Conservation (phyloP, 306 rosid genomes). For the Amphicarpaea edgeworthii region DNA sequence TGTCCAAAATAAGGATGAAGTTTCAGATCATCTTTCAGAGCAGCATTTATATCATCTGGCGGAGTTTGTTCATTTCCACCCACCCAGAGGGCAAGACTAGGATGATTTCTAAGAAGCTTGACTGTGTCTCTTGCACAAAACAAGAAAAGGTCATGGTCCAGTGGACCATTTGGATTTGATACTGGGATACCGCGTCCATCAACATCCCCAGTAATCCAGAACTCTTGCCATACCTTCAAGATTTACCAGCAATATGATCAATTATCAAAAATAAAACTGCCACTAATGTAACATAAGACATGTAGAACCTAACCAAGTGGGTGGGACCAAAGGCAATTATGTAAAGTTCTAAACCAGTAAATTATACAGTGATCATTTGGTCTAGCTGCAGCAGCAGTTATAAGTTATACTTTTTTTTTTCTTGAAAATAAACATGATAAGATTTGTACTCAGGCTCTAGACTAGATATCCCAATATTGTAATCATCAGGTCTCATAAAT, state of each 20-base stretch:
- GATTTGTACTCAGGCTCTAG: neutral
- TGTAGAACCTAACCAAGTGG: neutral
- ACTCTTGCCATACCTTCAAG: slow-evolving; percentile 95
- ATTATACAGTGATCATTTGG: neutral
- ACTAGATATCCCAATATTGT: slow-evolving; percentile 8
- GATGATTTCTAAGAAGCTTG: slow-evolving; percentile 91
- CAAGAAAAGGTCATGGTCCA: slow-evolving; percentile 92
- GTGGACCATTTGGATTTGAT: slow-evolving; percentile 88
- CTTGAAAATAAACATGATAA: neutral
- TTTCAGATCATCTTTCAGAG: slow-evolving; percentile 74
- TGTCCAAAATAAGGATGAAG: slow-evolving; percentile 77
- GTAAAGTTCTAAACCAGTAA: slow-evolving; percentile 1
- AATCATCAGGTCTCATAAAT: neutral
- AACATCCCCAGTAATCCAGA: slow-evolving; percentile 96
- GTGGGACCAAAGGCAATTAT: neutral
- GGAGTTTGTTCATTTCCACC: slow-evolving; percentile 99
- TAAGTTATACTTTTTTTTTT: neutral
- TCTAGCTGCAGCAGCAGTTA: neutral
- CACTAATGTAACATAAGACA: neutral
- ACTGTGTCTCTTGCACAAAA: slow-evolving; percentile 90
- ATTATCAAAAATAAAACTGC: slow-evolving; percentile 28
- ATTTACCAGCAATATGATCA: slow-evolving; percentile 40
- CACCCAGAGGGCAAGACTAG: slow-evolving; percentile 98
- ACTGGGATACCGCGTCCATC: slow-evolving; percentile 88
- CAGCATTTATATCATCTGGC: slow-evolving; percentile 74